phyloP scores from a whole-genome alignment of 2,329 filamentous ascomycete species.

The Colletotrichum godetiae region DNA sequence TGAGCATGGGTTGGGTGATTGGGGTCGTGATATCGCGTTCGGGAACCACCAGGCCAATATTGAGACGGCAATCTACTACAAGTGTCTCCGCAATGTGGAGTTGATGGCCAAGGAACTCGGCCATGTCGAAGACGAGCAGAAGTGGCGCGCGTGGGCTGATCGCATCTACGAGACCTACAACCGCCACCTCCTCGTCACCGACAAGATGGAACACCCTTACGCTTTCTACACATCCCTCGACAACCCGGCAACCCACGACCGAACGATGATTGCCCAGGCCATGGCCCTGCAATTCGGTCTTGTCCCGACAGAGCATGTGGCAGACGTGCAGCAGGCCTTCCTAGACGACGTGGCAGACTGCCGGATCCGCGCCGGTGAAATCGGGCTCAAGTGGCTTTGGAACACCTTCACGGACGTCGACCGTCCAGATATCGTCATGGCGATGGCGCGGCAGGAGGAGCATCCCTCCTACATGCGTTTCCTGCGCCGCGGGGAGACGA shows the following conservation, averaged over 20 bases:
- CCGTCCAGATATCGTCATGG: conserved; percentile 51
- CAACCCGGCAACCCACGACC: conserved; percentile 43
- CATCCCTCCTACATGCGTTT: conserved; percentile 62
- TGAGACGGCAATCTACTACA: conserved; percentile 56
- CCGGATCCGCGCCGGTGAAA: conserved; percentile 53
- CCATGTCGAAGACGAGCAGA: conserved; percentile 38
- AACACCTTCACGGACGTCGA: conserved; percentile 53
- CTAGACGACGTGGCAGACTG: conserved; percentile 41
- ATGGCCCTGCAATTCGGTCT: conserved; percentile 42
- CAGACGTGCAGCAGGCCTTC: conserved; percentile 39
- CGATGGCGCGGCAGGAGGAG: conserved; percentile 58
- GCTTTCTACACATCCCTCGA: conserved; percentile 53
- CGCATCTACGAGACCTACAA: conserved; percentile 48
- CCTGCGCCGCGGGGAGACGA: conserved; percentile 55
- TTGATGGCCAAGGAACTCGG: conserved; percentile 49
- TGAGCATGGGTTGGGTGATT: conserved; percentile 55
- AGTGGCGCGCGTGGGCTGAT: conserved; percentile 42
- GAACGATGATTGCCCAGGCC: conserved; percentile 52
- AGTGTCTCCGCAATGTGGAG: conserved; percentile 49
- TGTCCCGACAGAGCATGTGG: conserved; percentile 36
- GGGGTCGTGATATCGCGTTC: conserved; percentile 55
- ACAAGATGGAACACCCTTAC: conserved; percentile 44
- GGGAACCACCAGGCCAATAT: conserved; percentile 58
- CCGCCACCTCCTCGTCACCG: conserved; percentile 45
- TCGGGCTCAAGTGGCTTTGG: conserved; percentile 54